Evolutionary conservation across 805 yeast species (phyloP), one percentile per base, ranked within the genome.

Genomic region (Candida loeiensis): DNA sequence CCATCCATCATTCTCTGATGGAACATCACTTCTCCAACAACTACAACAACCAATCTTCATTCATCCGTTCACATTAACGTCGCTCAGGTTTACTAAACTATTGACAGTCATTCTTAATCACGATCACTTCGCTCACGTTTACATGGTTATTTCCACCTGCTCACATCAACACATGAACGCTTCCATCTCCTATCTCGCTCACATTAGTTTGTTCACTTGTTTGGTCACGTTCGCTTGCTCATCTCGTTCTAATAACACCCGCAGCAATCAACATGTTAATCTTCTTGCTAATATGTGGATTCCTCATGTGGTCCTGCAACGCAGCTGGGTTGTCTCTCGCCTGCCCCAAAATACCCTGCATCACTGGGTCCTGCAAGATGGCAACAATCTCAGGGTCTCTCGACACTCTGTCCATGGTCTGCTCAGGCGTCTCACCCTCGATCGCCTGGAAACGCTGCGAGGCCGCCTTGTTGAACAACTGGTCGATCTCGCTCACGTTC

Each of bases 291-390:
- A 93, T 85, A 45, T 81, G 95, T 29, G 99, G 98, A 67, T 93
- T 93, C 74, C 80, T 85, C 96, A 93, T 89, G 68, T 93, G 99
- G 55, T 91, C 97, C 61, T 86, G 95, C 53, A 93, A 75, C 40
- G 98, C 98, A 33, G 96, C 95, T 37, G 99, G 99, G 61, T 93
- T 85, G 45, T 80, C 86, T 63, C 83, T 85, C 14, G 98, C 98
- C 69, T 93, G 99, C 52, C 79, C 83, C 61, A 93, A 74, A 49
- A 93, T 93, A 41, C 91, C 82, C 69, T 89, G 93, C 97, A 93
- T 91, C 31, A 91, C 89, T 9, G 97, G 96, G 59, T 90, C 96
- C 61, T 85, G 88, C 66, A 93, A 73, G 47, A 91, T 89, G 37
- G 80, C 74, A 41, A 84, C 87, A 43, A 91, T 85, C 68, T 90